These are phyloP conservation scores for Fusarium sp. DNA, from an alignment of 2,329 filamentous ascomycete species.

Conservation along the genomic window DNA sequence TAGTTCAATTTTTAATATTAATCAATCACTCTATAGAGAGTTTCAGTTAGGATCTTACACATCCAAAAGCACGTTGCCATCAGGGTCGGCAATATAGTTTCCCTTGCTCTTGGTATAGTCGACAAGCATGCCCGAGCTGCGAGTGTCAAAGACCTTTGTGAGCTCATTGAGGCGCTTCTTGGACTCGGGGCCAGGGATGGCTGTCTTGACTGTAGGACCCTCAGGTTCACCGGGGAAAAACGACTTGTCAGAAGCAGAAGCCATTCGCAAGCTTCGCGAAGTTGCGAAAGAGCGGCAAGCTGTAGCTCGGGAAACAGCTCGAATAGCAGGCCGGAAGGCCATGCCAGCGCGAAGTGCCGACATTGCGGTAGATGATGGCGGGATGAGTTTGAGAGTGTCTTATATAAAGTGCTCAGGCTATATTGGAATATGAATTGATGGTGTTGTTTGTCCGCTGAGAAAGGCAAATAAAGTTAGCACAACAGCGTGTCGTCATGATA, in stretches of 20 bases:
- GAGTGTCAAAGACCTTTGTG: constrained; percentile 83
- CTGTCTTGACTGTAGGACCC: constrained; percentile 64
- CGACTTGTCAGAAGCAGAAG: constrained; percentile 49
- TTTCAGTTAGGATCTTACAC: constrained; percentile 61
- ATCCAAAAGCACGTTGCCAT: constrained; percentile 78
- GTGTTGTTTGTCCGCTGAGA: background rate
- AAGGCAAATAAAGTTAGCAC: background rate
- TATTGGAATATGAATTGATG: constrained; percentile 6
- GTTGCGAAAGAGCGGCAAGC: constrained; percentile 42
- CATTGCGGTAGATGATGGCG: constrained; percentile 39
- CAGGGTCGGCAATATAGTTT: constrained; percentile 82
- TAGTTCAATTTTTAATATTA: background rate
- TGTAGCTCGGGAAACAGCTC: constrained; percentile 28
- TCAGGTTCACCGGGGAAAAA: constrained; percentile 63
- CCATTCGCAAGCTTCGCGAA: constrained; percentile 41
- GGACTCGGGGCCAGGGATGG: constrained; percentile 81
- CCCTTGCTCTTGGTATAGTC: constrained; percentile 80
- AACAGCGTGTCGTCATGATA: constrained; percentile 31
- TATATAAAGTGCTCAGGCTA: background rate
- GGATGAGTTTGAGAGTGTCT: background rate
- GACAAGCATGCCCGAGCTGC: constrained; percentile 84
- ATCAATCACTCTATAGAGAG: background rate
- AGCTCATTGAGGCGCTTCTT: constrained; percentile 76
- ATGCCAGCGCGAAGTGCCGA: constrained; percentile 47
- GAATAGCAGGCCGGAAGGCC: constrained; percentile 38